Evolutionary conservation across 257 asterid species (phyloP), one percentile per base, ranked within the genome.

Genomic region (Hygrophila difformis): DNA sequence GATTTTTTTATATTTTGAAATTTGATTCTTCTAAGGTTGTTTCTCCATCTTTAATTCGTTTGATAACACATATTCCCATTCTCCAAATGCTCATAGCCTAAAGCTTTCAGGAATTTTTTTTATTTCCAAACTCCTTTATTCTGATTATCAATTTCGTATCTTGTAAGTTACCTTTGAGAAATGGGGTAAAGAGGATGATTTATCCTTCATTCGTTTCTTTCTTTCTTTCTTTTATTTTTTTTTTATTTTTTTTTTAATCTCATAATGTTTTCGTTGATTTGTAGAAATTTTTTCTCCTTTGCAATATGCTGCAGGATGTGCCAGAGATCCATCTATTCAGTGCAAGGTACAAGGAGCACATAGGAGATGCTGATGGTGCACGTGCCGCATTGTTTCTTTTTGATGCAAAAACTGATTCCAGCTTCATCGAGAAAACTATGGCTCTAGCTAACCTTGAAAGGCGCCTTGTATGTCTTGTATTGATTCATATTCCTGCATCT

Each of bases 261-360:
- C 21, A 21, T 26, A 46, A 12, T 37, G 12, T 18, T 55, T 41
- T 56, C 39, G 5, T 33, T 20, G 16, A 31, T 36, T 31, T 20
- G 39, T 24, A 61, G 56, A 39, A 26, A 16, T 59, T 65, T 33
- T 46, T 55, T 10, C 57, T n/a, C 34, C 37, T 50, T 49, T 16
- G 36, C 35, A 29, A 44, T 56, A 48, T 62, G 43, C 50, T 47
- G 54, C 87, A 88, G 97, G 66, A 63, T 63, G 77, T 63, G 46
- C 84, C 85, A 13, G 93, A 77, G 58, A 77, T 88, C 60, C 93
- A 81, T 79, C 61, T 76, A 51, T 88, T 84, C 62, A 71, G 53
- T 67, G 86, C 94, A 39, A 79, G 85, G 68, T 81, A 68, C 62
- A 81, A 72, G 93, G 97, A 88, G 75, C 82, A 49, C 70, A 69